Evolutionary conservation across 2,329 filamentous ascomycete genomes (phyloP), one percentile per base, ranked within the genome.

Genomic region (Diaporthe longicolla): DNA sequence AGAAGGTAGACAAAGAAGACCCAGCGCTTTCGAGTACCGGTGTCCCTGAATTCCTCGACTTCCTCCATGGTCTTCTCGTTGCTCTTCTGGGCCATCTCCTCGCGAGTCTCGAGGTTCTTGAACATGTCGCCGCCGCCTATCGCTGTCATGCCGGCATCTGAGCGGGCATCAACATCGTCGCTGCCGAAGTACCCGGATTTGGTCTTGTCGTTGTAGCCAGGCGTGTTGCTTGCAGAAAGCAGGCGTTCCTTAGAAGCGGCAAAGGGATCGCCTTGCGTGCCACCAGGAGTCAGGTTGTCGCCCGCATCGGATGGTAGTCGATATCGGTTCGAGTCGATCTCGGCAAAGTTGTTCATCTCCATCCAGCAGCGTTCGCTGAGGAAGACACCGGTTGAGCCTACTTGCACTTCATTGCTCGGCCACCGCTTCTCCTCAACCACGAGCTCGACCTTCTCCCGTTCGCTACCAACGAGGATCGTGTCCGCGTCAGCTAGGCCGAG

Each of bases 51-150:
- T 79, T 95, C 94, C 77, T 99, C 97, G 2, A 99, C 94, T 83
- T 98, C 96, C 74, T 94, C 91, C 84, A 98, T 90, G 21, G 94
- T 92, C 83, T 96, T 95, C 78, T 97, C 94, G 77, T 98, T 97
- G 75, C 94, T 94, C 78, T 97, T 96, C 84, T 98, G 96, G 0
- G 96, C 94, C 90, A 99, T 95, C 81, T 98, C 94, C 81, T 97
- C 94, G 76, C 95, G 91, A 9, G 96, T 98, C 78, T 98, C 96
- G 10, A 98, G 88, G 79, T 98, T 98, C 80, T 95, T 94, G 88
- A 99, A 99, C 96, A 99, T 98, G 82, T 99, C 97, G 10, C 97
- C 95, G 70, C 90, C 94, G 63, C 95, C 94, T 81, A 98, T 93
- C 8, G 94, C 95, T n/a, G 96, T 98, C 2, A 89, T 93, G 5